Evolutionary conservation across 2,329 filamentous ascomycete genomes (phyloP), one percentile per base, ranked within the genome.

Genomic region (Fusarium devonianum): DNA sequence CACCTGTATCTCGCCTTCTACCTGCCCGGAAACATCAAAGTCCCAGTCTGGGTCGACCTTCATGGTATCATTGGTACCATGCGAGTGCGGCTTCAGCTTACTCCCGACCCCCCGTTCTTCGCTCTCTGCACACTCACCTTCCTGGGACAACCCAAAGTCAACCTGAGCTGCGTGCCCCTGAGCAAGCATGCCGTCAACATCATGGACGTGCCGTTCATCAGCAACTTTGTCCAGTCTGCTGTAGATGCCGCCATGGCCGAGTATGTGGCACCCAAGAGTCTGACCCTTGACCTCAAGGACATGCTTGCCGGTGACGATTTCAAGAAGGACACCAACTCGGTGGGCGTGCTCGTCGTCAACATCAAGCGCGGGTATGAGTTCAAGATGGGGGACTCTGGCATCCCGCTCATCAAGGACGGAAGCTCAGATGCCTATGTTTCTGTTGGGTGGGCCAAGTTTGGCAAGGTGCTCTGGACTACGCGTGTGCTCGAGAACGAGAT

Each of bases 271-370:
- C 88, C 88, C 0, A 90, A 89, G 72, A 89, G 85, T 45, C 71
- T 90, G 41, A 90, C 88, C 0, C 74, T 91, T 5, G 85, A 91
- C 65, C 73, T 92, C 23, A 89, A 90, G 67, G 86, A 89, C 51
- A 90, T 90, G 85, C 78, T 92, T 10, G 80, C 88, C 7, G 88
- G 88, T 4, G 87, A 90, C 49, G 88, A 91, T 62, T 90, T 88
- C 74, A 91, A 90, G 69, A 90, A 90, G 66, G 87, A 91, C 54
- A 89, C 87, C 0, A 71, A 73, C 21, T 78, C 83, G 2, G 77
- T 82, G 22, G 88, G 88, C 13, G 78, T 90, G 2, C 66, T 92
- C 1, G 78, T 87, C 56, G 78, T 90, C 8, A 80, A 79, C 32
- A 85, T 91, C 66, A 85, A 85, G 63, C 77, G 79, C 17, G 88